Conservation (phyloP, 1,139 yeast genomes). For the Kodamaea anthophila region DNA sequence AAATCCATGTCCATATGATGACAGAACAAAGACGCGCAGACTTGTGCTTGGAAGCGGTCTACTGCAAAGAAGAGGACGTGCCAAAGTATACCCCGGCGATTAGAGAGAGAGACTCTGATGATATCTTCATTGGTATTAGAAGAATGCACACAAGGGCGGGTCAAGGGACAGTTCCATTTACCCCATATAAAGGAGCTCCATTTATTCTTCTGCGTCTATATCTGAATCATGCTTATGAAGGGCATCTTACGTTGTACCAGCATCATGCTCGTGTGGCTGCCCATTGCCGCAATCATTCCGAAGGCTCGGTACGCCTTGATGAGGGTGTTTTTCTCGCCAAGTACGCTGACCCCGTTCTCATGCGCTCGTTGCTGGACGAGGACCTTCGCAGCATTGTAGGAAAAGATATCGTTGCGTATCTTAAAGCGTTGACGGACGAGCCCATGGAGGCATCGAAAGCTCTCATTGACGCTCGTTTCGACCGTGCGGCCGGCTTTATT, state of each 20-base stretch:
- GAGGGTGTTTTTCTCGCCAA: slow-evolving; percentile 23
- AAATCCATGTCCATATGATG: slow-evolving; percentile 63
- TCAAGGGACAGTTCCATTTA: too few species aligned
- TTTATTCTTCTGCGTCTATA: too few species aligned
- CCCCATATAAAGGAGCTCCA: too few species aligned
- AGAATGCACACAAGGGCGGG: slow-evolving; percentile 27
- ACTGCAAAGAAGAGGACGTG: slow-evolving; percentile 46
- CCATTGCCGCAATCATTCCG: slow-evolving; percentile 33
- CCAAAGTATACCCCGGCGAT: too few species aligned
- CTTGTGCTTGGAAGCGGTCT: slow-evolving; percentile 64
- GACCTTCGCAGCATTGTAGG: slow-evolving; percentile 9
- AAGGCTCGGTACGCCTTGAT: slow-evolving; percentile 22
- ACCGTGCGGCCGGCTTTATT: slow-evolving; percentile 24
- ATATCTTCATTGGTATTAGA: slow-evolving; percentile 45
- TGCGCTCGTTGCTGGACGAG: slow-evolving; percentile 12
- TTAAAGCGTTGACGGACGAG: slow-evolving; percentile 31
- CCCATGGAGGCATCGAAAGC: slow-evolving; percentile 15
- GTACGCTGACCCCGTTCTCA: slow-evolving; percentile 14
- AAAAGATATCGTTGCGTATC: slow-evolving; percentile 25
- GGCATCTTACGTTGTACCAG: too few species aligned
- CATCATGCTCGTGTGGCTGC: not conserved
- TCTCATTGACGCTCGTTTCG: slow-evolving; percentile 13
- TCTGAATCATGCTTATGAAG: too few species aligned
- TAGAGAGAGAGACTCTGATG: slow-evolving; percentile 28
- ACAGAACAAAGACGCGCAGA: slow-evolving; percentile 63